Evolutionary conservation across 148 eudicot species (phyloP), one percentile per base, ranked within the genome.

Genomic region (Diospyros kaki): DNA sequence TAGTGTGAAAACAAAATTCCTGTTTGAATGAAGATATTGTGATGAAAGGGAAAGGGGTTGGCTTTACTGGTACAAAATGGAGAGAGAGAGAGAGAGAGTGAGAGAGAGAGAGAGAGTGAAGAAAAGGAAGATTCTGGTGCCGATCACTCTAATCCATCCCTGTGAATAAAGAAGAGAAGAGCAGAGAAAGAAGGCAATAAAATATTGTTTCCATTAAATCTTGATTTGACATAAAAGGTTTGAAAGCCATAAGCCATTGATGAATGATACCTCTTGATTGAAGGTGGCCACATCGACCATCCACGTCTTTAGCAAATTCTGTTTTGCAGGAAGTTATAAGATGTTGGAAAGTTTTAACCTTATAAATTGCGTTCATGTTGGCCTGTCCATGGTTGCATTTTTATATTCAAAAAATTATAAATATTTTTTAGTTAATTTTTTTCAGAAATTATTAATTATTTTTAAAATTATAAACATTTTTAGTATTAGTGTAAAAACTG

Each of bases 291-390:
- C 28, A 28, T 28, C 28, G 0, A 28, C 44, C 38, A 17, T 3
- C 56, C 55, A 48, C 18, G 17, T 17, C 56, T 68, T 46, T 50
- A 68, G 71, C 71, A 2, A 68, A 68, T 48, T 48, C 54, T 68
- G 71, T 68, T 68, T 59, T 38, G 6, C 38, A 9, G 45, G 44
- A 69, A 53, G 8, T 69, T 28, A 55, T 54, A 52, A 44, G 18
- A 53, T 39, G 60, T 50, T 17, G 1, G 3, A 52, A 63, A 6
- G 43, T 63, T 39, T 15, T 15, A 63, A 0, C 44, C 4, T 63
- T 63, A 40, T 63, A 40, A 9, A 18, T 28, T 61, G 0, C 38
- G 2, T 5, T 5, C 38, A 28, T 28, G 28, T 28, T 28, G 28
- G 28, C 28, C 28, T 28, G 28, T 28, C 28, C 28, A 28, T 28